phyloP scores from a whole-genome alignment of 1,139 yeast species.

The Geotrichum restrictum region DNA sequence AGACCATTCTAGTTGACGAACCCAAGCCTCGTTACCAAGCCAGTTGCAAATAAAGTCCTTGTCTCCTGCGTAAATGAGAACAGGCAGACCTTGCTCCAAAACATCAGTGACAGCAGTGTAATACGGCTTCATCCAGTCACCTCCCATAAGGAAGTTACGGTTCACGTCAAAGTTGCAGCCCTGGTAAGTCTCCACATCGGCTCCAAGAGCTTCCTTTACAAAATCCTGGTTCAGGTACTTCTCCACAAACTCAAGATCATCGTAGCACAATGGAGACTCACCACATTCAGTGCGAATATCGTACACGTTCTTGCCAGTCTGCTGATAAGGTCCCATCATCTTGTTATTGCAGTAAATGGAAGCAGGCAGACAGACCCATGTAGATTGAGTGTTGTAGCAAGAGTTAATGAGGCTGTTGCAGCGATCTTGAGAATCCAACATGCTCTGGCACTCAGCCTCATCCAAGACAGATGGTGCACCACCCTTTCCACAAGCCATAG shows the following conservation, averaged over 20 bases:
- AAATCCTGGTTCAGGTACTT: constrained; percentile 57
- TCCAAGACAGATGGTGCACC: constrained; percentile 65
- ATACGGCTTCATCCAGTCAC: constrained; percentile 65
- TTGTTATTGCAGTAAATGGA: constrained; percentile 70
- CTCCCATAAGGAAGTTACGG: constrained; percentile 52
- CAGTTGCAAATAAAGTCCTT: constrained; percentile 88
- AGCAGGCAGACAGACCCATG: constrained; percentile 52
- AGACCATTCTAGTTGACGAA: constrained; percentile 62
- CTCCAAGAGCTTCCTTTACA: constrained; percentile 60
- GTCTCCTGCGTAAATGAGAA: constrained; percentile 81
- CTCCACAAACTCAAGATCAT: constrained; percentile 52
- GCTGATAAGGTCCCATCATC: constrained; percentile 50
- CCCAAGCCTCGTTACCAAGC: constrained; percentile 83
- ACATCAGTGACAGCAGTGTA: constrained; percentile 57
- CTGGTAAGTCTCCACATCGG: constrained; percentile 51
- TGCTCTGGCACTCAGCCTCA: constrained; percentile 56
- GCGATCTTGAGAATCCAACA: constrained; percentile 53
- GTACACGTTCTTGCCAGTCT: constrained; percentile 63
- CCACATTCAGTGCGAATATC: constrained; percentile 64
- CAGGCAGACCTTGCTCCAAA: constrained; percentile 61
- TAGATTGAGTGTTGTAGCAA: constrained; percentile 59
- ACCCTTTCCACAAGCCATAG: constrained; percentile 83
- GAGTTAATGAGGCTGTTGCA: constrained; percentile 51
- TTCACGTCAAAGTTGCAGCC: constrained; percentile 58
- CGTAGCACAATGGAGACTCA: constrained; percentile 54